phyloP scores from a whole-genome alignment of 306 rosid species.

The Lathyrus sativus region DNA sequence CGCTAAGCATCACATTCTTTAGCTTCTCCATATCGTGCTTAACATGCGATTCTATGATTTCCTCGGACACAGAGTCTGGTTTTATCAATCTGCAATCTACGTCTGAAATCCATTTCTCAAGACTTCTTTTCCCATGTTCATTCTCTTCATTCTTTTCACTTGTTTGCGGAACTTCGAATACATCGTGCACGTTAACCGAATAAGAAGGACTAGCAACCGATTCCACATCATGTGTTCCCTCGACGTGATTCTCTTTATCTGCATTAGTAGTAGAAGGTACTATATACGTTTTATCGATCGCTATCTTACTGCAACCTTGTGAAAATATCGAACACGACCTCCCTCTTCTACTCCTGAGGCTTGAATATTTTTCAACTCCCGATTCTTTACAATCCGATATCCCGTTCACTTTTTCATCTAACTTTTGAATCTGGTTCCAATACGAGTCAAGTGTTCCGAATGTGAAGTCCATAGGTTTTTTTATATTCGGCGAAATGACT shows the following conservation, averaged over 20 bases:
- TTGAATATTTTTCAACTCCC: conserved; percentile 40
- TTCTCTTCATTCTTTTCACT: conserved; percentile 37
- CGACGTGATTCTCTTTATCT: conserved; percentile 31
- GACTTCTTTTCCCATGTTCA: conserved; percentile 44
- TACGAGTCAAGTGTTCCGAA: conserved; percentile 50
- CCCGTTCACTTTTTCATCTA: conserved; percentile 74
- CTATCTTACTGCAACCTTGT: conserved; percentile 34
- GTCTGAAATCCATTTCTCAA: conserved; percentile 44
- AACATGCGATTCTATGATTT: conserved; percentile 36
- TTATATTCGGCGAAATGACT: conserved; percentile 35
- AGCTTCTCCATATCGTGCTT: conserved; percentile 45
- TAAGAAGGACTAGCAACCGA: conserved; percentile 35
- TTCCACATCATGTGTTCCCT: conserved; percentile 34
- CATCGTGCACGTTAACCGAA: conserved; percentile 60
- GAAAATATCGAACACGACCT: conserved; percentile 54
- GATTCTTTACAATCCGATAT: conserved; percentile 57
- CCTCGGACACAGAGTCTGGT: conserved; percentile 50
- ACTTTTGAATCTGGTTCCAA: conserved; percentile 61
- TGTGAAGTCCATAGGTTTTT: conserved; percentile 31
- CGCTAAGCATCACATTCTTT: conserved; percentile 47
- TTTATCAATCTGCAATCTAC: conserved; percentile 52
- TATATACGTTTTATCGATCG: conserved; percentile 31
- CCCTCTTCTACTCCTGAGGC: conserved; percentile 41
- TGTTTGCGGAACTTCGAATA: conserved; percentile 71
- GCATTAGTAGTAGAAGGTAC: conserved; percentile 14